Base-by-base conservation (phyloP, 768 basidiomycete species). In the Lactifluus pinguis region DNA sequence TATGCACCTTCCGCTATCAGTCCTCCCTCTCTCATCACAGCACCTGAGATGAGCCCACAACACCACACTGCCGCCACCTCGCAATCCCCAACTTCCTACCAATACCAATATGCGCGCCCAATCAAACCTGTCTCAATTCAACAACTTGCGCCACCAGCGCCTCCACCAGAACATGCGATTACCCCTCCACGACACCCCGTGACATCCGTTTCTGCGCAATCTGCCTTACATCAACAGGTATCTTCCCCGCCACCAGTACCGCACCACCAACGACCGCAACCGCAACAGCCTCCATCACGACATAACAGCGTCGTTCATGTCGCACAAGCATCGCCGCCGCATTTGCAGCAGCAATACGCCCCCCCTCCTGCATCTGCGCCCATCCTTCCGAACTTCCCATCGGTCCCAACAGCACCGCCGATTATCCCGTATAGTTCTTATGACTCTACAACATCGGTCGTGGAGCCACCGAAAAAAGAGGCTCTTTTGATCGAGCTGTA, bases 91-190 rank as follows among this genome's bases (percentile, higher is more conserved):
- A 25, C 39, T 36, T 49, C 45, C 13, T 55, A 52, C 34, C 63
- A 64, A 17, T 61, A 69, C 32, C 72, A 70, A 54, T 66, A 70
- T 29, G 66, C 66, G 10, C 68, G 66, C 44, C 70, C 75, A 56
- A 63, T 69, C 41, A 72, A 71, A 6, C 71, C 71, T 13, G 57
- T 70, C 62, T 55, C 61, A 48, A 53, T 62, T 62, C 65, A 68
- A 51, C 55, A 67, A 44, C 47, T 64, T 54, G 42, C 30, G 17
- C 42, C 57, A 45, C 42, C 64, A 67, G 63, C 68, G 57, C 68
- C 36, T 68, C 67, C 32, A 11, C 55, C 57, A 19, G 54, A 39
- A 3, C 52, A 49, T 34, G 52, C 42, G 15, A 44, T 44, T 34
- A 36, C 45, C 17, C 30, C n/a, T 7, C 39, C 39, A 38, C 59